phyloP scores from a whole-genome alignment of 2,329 filamentous ascomycete genomes.

The Colletotrichum lentis region DNA sequence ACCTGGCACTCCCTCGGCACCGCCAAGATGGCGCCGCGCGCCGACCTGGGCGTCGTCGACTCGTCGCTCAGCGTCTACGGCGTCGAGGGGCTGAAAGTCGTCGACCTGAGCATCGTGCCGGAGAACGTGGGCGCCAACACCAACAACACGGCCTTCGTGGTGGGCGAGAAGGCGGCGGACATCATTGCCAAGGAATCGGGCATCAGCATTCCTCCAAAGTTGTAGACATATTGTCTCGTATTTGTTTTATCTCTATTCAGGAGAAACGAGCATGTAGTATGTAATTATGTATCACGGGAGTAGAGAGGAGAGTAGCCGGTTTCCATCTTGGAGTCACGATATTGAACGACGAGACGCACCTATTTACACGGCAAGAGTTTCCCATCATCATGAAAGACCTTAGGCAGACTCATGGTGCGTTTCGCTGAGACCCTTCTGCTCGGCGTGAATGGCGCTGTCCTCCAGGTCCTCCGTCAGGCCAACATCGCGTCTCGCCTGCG shows the following conservation, averaged over 20 bases:
- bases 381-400: neutral
- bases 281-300: no score
- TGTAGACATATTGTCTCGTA: no score
- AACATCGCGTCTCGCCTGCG: slow-evolving; percentile 41
- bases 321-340: no score
- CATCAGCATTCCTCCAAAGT: neutral
- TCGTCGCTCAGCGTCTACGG: slow-evolving; percentile 54
- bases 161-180: slow-evolving; percentile 59
- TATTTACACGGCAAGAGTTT: neutral
- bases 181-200: slow-evolving; percentile 52
- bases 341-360: no score
- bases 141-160: slow-evolving; percentile 56
- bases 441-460: slow-evolving; percentile 31
- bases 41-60: slow-evolving; percentile 54
- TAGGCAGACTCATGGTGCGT: slow-evolving; percentile 21
- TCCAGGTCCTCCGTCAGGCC: slow-evolving; percentile 38
- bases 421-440: slow-evolving; percentile 37
- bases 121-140: slow-evolving; percentile 58
- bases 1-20: slow-evolving; percentile 59
- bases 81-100: slow-evolving; percentile 52
- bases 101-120: slow-evolving; percentile 50
- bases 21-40: slow-evolving; percentile 54
- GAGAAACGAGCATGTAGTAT: no score
- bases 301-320: no score
- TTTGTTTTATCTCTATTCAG: no score